phyloP scores from a whole-genome alignment of 179 eudicot species.

The Dionaea muscipula region DNA sequence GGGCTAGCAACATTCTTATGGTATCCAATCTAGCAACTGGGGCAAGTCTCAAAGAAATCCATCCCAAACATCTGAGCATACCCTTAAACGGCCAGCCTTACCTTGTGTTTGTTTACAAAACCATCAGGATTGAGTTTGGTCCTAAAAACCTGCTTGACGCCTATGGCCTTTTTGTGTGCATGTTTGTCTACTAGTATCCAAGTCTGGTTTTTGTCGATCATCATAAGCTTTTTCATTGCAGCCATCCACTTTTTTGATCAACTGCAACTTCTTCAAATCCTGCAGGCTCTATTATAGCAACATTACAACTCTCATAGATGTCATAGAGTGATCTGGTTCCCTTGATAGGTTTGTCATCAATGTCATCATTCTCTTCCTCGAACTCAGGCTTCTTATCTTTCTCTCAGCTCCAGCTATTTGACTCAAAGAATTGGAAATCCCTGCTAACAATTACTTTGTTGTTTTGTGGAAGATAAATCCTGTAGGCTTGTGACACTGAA shows the following conservation, averaged over 20 bases:
- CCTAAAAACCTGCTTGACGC: constrained; percentile 5
- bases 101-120: not conserved
- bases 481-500: constrained; percentile 3
- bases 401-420: not conserved
- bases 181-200: constrained; percentile 8
- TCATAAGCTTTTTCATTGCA: constrained; percentile 10
- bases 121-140: constrained; percentile 1
- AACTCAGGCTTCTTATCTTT: not conserved
- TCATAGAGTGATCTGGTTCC: constrained; percentile 12
- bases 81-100: not conserved
- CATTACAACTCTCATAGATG: constrained; percentile 14
- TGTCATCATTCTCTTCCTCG: not conserved
- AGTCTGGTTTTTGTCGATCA: constrained; percentile 9
- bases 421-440: no score
- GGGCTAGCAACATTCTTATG: not conserved
- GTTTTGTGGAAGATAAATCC: constrained; percentile 1
- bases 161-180: constrained; percentile 6
- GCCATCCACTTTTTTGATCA: constrained; percentile 6
- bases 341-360: not conserved
- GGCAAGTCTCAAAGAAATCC: not conserved
- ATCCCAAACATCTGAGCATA: not conserved
- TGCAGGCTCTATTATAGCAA: constrained; percentile 9
- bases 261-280: constrained; percentile 7
- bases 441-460: not conserved
- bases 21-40: not conserved